A percentile compares a stretch with the other conserved stretches of the same genome.
phyloP scores from a whole-genome alignment of 2,329 filamentous ascomycete species.

The Penicillium sp. region DNA sequence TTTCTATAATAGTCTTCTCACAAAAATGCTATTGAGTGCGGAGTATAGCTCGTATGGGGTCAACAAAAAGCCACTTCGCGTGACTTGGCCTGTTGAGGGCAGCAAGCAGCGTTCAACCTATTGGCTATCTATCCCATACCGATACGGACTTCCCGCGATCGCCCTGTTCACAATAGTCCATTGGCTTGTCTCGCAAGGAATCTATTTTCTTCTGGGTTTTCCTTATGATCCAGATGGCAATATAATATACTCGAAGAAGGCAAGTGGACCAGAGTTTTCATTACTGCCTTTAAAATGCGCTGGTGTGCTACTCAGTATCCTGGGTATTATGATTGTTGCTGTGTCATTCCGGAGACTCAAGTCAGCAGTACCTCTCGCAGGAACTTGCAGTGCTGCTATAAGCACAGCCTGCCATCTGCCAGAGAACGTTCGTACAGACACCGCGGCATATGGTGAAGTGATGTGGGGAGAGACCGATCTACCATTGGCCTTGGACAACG shows the following conservation, averaged over 20 bases:
- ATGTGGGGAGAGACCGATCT: conserved; percentile 31
- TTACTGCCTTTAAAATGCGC: neutral
- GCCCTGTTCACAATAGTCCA: neutral
- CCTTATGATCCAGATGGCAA: no score
- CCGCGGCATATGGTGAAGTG: conserved; percentile 22
- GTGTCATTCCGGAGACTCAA: neutral
- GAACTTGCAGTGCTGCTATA: neutral
- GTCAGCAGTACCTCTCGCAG: neutral
- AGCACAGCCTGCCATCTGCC: conserved; percentile 5
- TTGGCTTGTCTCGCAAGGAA: neutral
- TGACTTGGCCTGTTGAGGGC: conserved; percentile 41
- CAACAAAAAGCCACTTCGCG: conserved; percentile 46
- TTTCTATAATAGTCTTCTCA: conserved; percentile 43
- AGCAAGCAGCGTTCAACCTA: conserved; percentile 50
- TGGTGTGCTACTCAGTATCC: no score
- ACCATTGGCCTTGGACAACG: neutral
- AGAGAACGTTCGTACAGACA: conserved; percentile 19
- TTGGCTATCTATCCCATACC: conserved; percentile 49
- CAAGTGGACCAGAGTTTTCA: no score
- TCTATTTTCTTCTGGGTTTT: neutral
- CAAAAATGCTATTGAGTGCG: conserved; percentile 49
- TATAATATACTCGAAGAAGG: no score
- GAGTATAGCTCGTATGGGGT: conserved; percentile 54
- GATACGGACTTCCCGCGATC: conserved; percentile 47
- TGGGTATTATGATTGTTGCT: neutral